These are phyloP conservation scores for Boletus pseudo-olivaceus DNA, from an alignment of 768 basidiomycete species.

Conservation along the genomic window DNA sequence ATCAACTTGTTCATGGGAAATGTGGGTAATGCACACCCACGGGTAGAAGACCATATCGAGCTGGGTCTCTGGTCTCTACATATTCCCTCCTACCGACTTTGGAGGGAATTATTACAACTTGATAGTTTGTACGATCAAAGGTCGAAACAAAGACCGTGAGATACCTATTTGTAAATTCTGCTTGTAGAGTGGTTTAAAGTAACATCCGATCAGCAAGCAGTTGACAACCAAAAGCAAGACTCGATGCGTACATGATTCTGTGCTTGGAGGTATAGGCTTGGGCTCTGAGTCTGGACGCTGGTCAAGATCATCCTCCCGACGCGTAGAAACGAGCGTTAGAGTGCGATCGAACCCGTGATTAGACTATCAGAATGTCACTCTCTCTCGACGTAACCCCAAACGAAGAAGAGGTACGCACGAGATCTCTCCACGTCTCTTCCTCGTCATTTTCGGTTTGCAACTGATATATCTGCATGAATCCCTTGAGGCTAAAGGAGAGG, in stretches of 20 bases:
- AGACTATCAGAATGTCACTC: constrained; percentile 40
- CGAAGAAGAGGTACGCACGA: constrained; percentile 43
- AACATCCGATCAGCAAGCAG: neutral
- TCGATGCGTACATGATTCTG: constrained; percentile 17
- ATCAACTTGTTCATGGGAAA: constrained; percentile 2
- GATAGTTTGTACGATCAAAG: constrained; percentile 10
- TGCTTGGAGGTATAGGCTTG: constrained; percentile 11
- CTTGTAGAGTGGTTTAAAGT: neutral
- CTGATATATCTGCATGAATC: constrained; percentile 80
- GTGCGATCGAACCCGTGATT: constrained; percentile 74
- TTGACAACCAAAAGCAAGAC: neutral
- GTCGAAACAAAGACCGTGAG: neutral
- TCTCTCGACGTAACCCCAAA: constrained; percentile 1
- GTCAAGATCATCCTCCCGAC: constrained; percentile 47
- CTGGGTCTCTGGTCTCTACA: constrained; percentile 4
- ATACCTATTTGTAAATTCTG: constrained; percentile 18
- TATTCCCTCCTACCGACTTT: neutral
- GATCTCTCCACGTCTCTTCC: constrained; percentile 80
- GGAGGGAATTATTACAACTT: constrained; percentile 14
- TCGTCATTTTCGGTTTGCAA: constrained; percentile 84
- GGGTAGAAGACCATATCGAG: constrained; percentile 6
- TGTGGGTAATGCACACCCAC: constrained; percentile 1
- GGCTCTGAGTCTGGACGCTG: constrained; percentile 7
- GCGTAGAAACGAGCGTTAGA: constrained; percentile 54
- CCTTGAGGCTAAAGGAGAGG: constrained; percentile 53